Evolutionary conservation across 1,284 basidiomycete genomes (phyloP).

Genomic region (Ustilago lituana): DNA sequence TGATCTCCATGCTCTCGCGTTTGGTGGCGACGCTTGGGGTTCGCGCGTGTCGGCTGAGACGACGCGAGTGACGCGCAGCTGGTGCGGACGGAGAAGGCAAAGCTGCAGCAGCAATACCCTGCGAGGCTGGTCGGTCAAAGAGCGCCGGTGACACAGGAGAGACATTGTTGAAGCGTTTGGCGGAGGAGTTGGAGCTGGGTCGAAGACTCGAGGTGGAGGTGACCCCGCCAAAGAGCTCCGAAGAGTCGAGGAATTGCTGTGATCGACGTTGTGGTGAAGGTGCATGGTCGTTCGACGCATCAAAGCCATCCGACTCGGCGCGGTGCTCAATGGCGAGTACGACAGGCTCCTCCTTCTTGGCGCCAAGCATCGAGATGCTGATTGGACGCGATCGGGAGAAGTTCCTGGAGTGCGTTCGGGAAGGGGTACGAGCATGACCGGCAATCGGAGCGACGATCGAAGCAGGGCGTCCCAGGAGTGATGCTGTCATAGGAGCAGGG

Average conservation of each 20-base stretch:
- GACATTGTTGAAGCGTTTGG: constrained; percentile 18
- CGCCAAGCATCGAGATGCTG: constrained; percentile 46
- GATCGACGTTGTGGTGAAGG: constrained; percentile 26
- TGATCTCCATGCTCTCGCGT: constrained; percentile 63
- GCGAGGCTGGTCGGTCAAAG: constrained; percentile 20
- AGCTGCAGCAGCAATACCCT: background rate
- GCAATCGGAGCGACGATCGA: constrained; percentile 19
- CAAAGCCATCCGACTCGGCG: constrained; percentile 8
- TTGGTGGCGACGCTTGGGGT: constrained; percentile 54
- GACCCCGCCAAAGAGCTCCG: constrained; percentile 28
- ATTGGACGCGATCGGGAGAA: constrained; percentile 28
- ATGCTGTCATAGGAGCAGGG: constrained; percentile 11
- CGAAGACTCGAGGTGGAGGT: constrained; percentile 1
- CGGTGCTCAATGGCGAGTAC: constrained; percentile 46
- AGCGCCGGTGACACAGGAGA: constrained; percentile 15
- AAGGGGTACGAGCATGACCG: constrained; percentile 29
- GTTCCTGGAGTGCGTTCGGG: constrained; percentile 34
- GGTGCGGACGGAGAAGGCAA: constrained; percentile 18
- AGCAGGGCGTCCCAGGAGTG: constrained; percentile 12
- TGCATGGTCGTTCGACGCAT: background rate
- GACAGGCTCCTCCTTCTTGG: constrained; percentile 38
- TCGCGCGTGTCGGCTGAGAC: constrained; percentile 54
- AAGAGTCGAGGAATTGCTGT: constrained; percentile 41
- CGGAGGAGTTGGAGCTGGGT: constrained; percentile 1
- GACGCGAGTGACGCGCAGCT: constrained; percentile 30